Evolutionary conservation across 2,329 filamentous ascomycete species (phyloP), one percentile per base, ranked within the genome.

Genomic region (Fusarium floridanum): DNA sequence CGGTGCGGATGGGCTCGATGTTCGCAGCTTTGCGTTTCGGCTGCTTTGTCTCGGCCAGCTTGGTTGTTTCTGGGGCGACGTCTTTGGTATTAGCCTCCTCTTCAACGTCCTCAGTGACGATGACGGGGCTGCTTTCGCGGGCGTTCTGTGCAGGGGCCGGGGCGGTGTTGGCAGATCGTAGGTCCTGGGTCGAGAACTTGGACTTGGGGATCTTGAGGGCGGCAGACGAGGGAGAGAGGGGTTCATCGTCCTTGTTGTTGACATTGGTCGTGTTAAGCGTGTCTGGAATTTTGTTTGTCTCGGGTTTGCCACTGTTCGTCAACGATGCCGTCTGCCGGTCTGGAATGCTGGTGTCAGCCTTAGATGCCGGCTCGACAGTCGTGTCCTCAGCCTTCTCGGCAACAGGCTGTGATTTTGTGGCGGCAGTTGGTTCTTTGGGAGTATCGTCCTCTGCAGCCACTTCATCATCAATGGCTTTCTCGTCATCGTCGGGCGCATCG

Each of bases 1-100:
- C 84, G 4, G 89, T 91, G 41, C 83, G 84, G 61, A 93, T 92
- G 20, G 90, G 89, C 32, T 91, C 88, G 22, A 88, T 79, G 11
- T 78, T 65, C 20, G 41, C 12, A 12, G 80, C 73, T 66, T 81
- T 85, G 34, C 82, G 84, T 32, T 74, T 79, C 50, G 70, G 67
- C 17, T 70, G 60, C 34, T 73, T 71, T 14, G 70, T 60, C 34
- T 76, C 76, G 16, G 75, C 64, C 53, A 70, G 34, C 39, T 61
- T 63, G 14, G 61, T 63, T 12, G 68, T 12, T 17, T 72, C 71
- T 36, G 71, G 32, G 50, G 32, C 29, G 8, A 59, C 65, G 4
- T 34, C 39, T n/a, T 74, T 60, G 5, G 64, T 55, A 7, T 57
- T 56, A 17, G 64, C 36, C 17, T 65, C 57, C 22, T 66, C 65